phyloP scores from a whole-genome alignment of 106 monocot species.

The Dendrobium nobile region DNA sequence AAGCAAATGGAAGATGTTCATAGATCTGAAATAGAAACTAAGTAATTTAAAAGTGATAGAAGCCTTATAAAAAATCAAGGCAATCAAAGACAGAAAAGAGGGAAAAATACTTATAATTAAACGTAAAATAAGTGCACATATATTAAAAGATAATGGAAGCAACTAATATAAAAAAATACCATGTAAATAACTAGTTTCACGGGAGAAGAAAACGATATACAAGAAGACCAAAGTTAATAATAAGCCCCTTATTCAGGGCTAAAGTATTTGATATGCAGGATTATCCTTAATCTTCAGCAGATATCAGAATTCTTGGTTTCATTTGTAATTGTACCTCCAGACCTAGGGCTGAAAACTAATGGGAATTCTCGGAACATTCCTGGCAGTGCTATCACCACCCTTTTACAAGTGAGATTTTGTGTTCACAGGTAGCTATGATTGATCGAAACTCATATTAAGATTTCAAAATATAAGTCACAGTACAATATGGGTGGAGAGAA shows the following conservation, averaged over 20 bases:
- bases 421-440: too few relatives aligned
- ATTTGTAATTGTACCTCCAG: not conserved
- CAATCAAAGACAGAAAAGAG: too few relatives aligned
- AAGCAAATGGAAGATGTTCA: conserved; percentile 49
- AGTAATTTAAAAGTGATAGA: too few relatives aligned
- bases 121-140: not conserved
- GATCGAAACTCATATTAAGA: too few relatives aligned
- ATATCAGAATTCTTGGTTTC: not conserved
- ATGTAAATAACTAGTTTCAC: too few relatives aligned
- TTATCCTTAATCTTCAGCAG: not conserved
- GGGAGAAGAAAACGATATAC: not conserved
- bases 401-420: too few relatives aligned
- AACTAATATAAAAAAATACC: too few relatives aligned
- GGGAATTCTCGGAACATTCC: too few relatives aligned
- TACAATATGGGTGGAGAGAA: too few relatives aligned
- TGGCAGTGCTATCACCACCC: too few relatives aligned
- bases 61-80: too few relatives aligned
- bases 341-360: not conserved
- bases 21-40: conserved; percentile 20
- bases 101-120: not conserved
- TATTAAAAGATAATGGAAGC: not conserved
- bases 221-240: not conserved
- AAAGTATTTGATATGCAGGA: not conserved
- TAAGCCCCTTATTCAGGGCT: not conserved
- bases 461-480: too few relatives aligned